A percentile compares a stretch with the other conserved stretches of the same genome.
Conservation (phyloP, 2,329 filamentous ascomycete species). For the Lachnellula arida region DNA sequence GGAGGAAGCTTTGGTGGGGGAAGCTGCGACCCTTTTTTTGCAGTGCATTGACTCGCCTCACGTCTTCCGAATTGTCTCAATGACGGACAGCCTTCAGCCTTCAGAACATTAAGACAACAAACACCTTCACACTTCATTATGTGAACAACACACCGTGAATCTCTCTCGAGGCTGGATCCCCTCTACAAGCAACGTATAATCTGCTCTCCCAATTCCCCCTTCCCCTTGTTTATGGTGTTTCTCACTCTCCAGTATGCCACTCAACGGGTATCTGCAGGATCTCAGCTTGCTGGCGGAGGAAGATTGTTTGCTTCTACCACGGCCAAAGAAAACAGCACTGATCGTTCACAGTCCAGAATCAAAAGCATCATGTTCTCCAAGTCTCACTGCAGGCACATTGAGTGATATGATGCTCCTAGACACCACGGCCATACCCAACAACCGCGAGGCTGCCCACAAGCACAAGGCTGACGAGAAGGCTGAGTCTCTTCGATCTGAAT, state of each 20-base stretch:
- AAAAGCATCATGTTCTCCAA: conserved; percentile 2
- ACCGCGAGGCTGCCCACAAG: background rate
- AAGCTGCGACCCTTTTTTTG: conserved; percentile 37
- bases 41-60: background rate
- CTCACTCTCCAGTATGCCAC: conserved; percentile 1
- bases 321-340: conserved; percentile 5
- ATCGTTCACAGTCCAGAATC: conserved; percentile 4
- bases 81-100: too few species aligned
- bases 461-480: conserved; percentile 4
- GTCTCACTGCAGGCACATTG: background rate
- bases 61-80: background rate
- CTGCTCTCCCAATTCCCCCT: background rate
- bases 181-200: background rate
- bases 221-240: background rate
- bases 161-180: background rate
- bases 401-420: conserved; percentile 7
- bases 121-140: background rate
- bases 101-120: background rate
- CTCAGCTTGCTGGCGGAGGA: conserved; percentile 13
- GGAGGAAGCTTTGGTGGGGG: background rate
- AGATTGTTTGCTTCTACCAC: conserved; percentile 19
- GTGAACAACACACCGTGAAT: background rate
- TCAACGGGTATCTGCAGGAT: conserved; percentile 12
- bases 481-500: background rate
- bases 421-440: background rate